A percentile compares a stretch with the other conserved stretches of the same genome.
These are phyloP conservation scores for Comarum palustre DNA, from an alignment of 306 rosid genomes.

Conservation along the genomic window DNA sequence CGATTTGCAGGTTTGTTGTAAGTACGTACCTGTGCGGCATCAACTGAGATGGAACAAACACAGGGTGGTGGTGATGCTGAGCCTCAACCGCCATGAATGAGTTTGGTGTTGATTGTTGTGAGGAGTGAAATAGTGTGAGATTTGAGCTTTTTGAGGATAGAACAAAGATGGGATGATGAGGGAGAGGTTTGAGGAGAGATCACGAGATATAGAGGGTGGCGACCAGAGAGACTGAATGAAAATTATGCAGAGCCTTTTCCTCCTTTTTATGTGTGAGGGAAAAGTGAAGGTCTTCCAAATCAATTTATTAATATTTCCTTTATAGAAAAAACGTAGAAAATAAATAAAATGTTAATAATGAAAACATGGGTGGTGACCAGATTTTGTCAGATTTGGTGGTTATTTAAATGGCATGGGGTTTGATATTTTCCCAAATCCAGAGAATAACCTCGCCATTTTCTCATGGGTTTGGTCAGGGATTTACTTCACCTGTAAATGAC, in stretches of 20 bases:
- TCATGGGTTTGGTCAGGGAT: constrained; percentile 24
- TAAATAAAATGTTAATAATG: not conserved
- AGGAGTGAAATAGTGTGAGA: constrained; percentile 15
- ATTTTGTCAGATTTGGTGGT: constrained; percentile 20
- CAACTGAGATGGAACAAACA: constrained; percentile 55
- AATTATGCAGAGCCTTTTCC: not conserved
- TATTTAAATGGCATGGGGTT: not conserved
- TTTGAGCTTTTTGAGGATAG: constrained; percentile 7
- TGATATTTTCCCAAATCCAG: not conserved
- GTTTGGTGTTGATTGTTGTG: constrained; percentile 30
- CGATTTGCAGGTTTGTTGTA: not conserved
- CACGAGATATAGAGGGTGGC: constrained; percentile 46
- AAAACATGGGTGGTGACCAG: constrained; percentile 19
- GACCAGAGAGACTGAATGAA: not conserved
- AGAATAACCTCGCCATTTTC: constrained; percentile 10
- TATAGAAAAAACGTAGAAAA: not conserved
- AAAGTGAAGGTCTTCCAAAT: constrained; percentile 43
- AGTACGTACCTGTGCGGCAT: constrained; percentile 37
- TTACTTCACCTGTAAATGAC: constrained; percentile 1
- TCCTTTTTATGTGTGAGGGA: not conserved
- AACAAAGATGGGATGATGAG: constrained; percentile 37
- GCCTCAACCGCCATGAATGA: constrained; percentile 83
- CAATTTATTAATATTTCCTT: constrained; percentile 1
- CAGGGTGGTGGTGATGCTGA: constrained; percentile 32
- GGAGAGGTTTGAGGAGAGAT: constrained; percentile 18